Base-by-base conservation (phyloP, 495 filamentous ascomycete genomes). In the Rostrohypoxylon terebratum region DNA sequence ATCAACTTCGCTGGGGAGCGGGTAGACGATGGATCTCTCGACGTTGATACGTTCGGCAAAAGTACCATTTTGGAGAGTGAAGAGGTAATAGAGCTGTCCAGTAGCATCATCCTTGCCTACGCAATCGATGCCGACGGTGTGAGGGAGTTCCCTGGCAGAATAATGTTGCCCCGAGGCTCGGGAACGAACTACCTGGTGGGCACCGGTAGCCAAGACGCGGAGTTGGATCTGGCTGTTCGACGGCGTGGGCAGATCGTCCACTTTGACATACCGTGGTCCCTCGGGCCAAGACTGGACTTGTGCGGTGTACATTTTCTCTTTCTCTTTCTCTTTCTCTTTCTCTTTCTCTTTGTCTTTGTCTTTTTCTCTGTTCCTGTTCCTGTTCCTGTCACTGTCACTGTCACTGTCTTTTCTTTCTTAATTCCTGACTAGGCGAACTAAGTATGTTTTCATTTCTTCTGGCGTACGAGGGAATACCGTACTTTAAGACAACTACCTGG, bases 141-240 rank as follows among this genome's bases (percentile, higher is more conserved):
- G 81, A 4, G 83, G 84, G 0, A 80, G 79, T 4, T 42, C 55
- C 2, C 70, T 77, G 50, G 74, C 71, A 11, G 77, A 74, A 76
- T 82, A 85, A 55, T 85, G 83, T 8, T 60, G 68, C 0, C 84
- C 83, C 10, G 79, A 70, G 55, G 82, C 83, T 18, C 83, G 82
- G 53, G 77, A 76, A 38, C 78, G 80, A 38, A 85, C 84, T 13
- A 85, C 64, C 28, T 75, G 77, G 75, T 86, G 84, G 23, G 82
- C 71, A 36, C 79, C 83, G 25, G 80, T 62, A 58, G 82, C 82
- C 62, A 80, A 72, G 67, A 80, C 71, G 21, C 72, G 74, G 53
- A 78, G 72, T 54, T 77, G 74, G 63, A 80, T 61, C 51, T 78
- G 68, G 21, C 23, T 66, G 11, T 64, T 69, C 42, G 70, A 69